phyloP scores from a whole-genome alignment of 1,139 yeast genomes.

The Protomyces gravidus region DNA sequence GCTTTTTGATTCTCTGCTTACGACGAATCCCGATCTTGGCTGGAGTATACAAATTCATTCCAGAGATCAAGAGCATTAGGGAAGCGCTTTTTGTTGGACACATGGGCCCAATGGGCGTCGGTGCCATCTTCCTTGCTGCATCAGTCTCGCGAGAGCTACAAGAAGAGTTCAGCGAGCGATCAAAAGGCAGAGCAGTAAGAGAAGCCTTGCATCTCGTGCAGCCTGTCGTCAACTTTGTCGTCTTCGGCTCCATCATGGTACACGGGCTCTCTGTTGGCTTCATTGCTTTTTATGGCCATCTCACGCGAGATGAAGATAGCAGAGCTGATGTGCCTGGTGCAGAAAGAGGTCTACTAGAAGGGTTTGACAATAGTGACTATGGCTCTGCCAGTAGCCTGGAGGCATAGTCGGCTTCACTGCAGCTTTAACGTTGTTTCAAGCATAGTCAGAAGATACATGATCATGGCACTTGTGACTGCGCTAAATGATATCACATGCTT shows the following conservation, averaged over 20 bases:
- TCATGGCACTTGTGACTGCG: too few relatives aligned
- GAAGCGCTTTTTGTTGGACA: slow-evolving; percentile 26
- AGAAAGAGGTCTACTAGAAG: slow-evolving; percentile 18
- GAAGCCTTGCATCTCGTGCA: slow-evolving; percentile 9
- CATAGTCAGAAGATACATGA: too few relatives aligned
- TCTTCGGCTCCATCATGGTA: slow-evolving; percentile 15
- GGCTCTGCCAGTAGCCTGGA: slow-evolving; percentile 10
- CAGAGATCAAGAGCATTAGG: slow-evolving; percentile 15
- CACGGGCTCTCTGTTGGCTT: slow-evolving; percentile 24
- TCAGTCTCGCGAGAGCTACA: slow-evolving; percentile 11
- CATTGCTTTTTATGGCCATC: slow-evolving; percentile 20
- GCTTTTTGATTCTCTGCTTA: slow-evolving; percentile 5
- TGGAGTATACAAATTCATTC: slow-evolving; percentile 4
- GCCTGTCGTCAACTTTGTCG: slow-evolving; percentile 21
- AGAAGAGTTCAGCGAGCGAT: neutral
- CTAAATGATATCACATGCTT: too few relatives aligned
- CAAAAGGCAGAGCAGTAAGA: neutral
- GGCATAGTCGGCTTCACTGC: neutral
- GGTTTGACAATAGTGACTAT: slow-evolving; percentile 17
- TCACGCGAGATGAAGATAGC: slow-evolving; percentile 5
- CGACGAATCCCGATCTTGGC: slow-evolving; percentile 12
- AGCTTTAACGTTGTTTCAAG: too few relatives aligned
- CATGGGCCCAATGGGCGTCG: slow-evolving; percentile 28
- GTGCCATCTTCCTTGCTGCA: slow-evolving; percentile 17
- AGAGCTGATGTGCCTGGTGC: slow-evolving; percentile 21